These are phyloP conservation scores for Rhododendron kiyosumense DNA, from an alignment of 148 eudicot genomes.

Conservation along the genomic window DNA sequence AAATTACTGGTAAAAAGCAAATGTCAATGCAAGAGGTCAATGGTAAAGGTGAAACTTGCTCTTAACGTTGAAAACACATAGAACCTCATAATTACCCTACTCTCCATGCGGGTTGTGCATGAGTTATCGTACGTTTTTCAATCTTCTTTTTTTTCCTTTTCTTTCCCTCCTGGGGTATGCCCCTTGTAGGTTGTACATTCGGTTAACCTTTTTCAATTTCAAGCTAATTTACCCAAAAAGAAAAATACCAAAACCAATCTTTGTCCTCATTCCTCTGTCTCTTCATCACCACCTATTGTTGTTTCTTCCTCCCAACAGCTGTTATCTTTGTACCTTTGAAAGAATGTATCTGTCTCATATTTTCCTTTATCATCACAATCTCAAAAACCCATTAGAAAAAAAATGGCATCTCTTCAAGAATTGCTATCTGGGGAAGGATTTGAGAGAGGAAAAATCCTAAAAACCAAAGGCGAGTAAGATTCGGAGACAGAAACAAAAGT, in stretches of 20 bases:
- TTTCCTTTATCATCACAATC: not conserved
- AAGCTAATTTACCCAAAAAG: too few relatives aligned
- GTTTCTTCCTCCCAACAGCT: not conserved
- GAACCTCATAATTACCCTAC: too few relatives aligned
- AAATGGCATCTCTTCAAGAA: conserved; percentile 34
- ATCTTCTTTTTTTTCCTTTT: too few relatives aligned
- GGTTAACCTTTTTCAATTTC: too few relatives aligned
- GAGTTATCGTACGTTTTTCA: too few relatives aligned
- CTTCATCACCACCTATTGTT: not conserved
- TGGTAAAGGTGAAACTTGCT: too few relatives aligned
- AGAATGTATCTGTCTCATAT: conserved; percentile 19
- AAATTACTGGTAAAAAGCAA: too few relatives aligned
- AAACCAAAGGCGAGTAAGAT: conserved; percentile 20
- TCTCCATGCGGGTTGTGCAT: too few relatives aligned
- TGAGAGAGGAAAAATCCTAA: not conserved
- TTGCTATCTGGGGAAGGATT: conserved; percentile 35
- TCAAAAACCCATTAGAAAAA: not conserved
- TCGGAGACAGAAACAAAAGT: conserved; percentile 11
- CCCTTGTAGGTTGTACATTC: too few relatives aligned
- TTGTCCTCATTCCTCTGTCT: conserved; percentile 4
- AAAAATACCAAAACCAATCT: not conserved
- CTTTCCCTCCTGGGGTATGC: too few relatives aligned
- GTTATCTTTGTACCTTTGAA: conserved; percentile 1
- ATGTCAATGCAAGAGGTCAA: too few relatives aligned
- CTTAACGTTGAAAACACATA: too few relatives aligned